phyloP scores from a whole-genome alignment of 257 asterid species.

The Verbascum thapsus region DNA sequence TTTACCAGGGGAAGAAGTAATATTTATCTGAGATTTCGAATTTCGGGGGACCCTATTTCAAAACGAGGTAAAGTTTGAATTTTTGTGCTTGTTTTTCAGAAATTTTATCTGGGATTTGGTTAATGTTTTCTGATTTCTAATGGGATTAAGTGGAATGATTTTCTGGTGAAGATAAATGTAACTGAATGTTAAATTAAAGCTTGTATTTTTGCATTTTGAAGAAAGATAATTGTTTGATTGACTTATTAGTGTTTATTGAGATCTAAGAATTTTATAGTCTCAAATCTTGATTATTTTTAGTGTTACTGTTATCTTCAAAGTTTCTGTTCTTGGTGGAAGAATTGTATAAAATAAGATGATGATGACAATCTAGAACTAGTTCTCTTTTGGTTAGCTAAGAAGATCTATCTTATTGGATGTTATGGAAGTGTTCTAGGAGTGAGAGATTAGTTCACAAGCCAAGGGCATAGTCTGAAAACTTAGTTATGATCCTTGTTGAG shows the following conservation, averaged over 20 bases:
- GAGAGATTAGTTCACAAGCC: not conserved
- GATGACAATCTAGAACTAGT: not conserved
- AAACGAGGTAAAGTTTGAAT: conserved; percentile 32
- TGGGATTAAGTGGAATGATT: conserved; percentile 31
- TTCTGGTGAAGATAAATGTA: conserved; percentile 19
- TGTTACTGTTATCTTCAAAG: not conserved
- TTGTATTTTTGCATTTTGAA: conserved; percentile 14
- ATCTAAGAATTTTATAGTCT: conserved; percentile 16
- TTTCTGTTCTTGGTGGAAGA: not conserved
- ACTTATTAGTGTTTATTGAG: conserved; percentile 25
- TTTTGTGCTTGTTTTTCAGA: conserved; percentile 16
- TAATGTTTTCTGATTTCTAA: conserved; percentile 16
- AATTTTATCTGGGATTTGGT: conserved; percentile 8
- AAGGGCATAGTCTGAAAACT: not conserved
- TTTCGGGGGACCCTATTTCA: conserved; percentile 23
- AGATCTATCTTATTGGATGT: too few relatives aligned
- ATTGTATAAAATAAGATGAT: conserved; percentile 12
- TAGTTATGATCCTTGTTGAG: not conserved
- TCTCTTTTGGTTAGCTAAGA: conserved; percentile 11
- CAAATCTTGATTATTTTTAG: conserved; percentile 4
- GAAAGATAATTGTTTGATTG: not conserved
- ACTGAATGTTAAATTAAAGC: conserved; percentile 29
- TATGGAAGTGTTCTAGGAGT: too few relatives aligned
- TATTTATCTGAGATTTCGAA: conserved; percentile 3
- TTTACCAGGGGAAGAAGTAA: not conserved